phyloP scores from a whole-genome alignment of 768 basidiomycete species.

The Leccinum broughii region DNA sequence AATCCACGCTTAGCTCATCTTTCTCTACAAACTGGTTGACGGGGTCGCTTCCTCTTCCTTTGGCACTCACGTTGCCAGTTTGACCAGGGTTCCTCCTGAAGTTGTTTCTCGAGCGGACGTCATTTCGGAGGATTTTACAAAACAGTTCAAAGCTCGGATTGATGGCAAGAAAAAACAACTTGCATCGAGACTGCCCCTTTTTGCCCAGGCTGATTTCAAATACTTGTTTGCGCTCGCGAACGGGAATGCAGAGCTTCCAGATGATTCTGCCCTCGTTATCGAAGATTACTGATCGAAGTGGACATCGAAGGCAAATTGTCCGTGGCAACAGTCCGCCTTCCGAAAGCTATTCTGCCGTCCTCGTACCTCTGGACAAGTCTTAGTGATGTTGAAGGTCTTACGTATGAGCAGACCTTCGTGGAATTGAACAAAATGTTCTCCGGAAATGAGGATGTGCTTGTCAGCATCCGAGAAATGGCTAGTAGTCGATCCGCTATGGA shows the following conservation, averaged over 20 bases:
- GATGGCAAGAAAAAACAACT: slow-evolving; percentile 55
- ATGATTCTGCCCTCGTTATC: slow-evolving; percentile 8
- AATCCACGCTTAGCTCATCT: slow-evolving; percentile 62
- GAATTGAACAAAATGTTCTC: too few relatives aligned
- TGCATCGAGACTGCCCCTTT: slow-evolving; percentile 66
- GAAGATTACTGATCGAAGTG: slow-evolving; percentile 30
- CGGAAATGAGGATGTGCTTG: too few relatives aligned
- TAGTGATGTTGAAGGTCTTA: too few relatives aligned
- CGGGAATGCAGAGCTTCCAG: slow-evolving; percentile 52
- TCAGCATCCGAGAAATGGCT: too few relatives aligned
- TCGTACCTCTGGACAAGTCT: too few relatives aligned
- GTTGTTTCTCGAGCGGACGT: slow-evolving; percentile 89
- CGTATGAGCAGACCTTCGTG: too few relatives aligned
- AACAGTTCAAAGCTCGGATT: slow-evolving; percentile 81
- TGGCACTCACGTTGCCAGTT: slow-evolving; percentile 91
- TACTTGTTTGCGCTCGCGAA: slow-evolving; percentile 68
- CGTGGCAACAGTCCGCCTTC: slow-evolving; percentile 1
- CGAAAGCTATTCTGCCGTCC: too few relatives aligned
- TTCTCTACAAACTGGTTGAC: slow-evolving; percentile 91
- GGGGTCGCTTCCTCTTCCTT: slow-evolving; percentile 88
- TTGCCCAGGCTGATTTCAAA: slow-evolving; percentile 87
- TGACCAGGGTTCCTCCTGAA: slow-evolving; percentile 84
- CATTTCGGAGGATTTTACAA: slow-evolving; percentile 83
- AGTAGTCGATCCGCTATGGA: too few relatives aligned
- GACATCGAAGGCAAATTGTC: too few relatives aligned